phyloP scores from a whole-genome alignment of 1,284 basidiomycete species.

The Pseudozyma tsukubaensis region DNA sequence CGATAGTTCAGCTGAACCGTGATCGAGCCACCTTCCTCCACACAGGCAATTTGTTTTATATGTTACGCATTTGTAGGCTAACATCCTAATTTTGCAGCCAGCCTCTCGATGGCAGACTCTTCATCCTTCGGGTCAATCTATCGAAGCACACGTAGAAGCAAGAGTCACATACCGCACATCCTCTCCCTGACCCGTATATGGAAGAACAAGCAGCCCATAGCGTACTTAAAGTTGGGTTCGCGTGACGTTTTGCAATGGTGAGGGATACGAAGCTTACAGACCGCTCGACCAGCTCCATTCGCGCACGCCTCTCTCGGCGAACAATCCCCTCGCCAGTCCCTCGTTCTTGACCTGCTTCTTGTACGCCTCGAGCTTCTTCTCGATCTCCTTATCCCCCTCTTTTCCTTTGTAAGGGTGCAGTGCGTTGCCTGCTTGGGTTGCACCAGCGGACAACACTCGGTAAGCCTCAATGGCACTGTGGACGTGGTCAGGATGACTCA shows the following conservation, averaged over 20 bases:
- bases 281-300: slow-evolving; percentile 55
- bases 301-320: slow-evolving; percentile 26
- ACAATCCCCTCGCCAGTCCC: slow-evolving; percentile 25
- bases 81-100: neutral
- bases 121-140: no score
- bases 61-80: neutral
- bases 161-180: neutral
- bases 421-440: slow-evolving; percentile 8
- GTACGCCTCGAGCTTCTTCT: slow-evolving; percentile 21
- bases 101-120: neutral
- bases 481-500: slow-evolving; percentile 65
- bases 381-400: neutral
- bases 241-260: neutral
- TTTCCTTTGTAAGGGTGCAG: slow-evolving; percentile 10
- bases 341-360: slow-evolving; percentile 30
- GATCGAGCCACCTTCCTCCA: slow-evolving; percentile 39
- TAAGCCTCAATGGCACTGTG: slow-evolving; percentile 61
- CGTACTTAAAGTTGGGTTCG: neutral
- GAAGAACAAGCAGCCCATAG: neutral
- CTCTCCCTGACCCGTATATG: neutral
- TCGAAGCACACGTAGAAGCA: no score
- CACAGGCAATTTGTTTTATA: slow-evolving; percentile 4
- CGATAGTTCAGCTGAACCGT: slow-evolving; percentile 17
- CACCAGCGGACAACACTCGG: slow-evolving; percentile 46
- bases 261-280: slow-evolving; percentile 6